Base-by-base conservation (phyloP, 805 yeast species). In the Cyberlindnera veronae region DNA sequence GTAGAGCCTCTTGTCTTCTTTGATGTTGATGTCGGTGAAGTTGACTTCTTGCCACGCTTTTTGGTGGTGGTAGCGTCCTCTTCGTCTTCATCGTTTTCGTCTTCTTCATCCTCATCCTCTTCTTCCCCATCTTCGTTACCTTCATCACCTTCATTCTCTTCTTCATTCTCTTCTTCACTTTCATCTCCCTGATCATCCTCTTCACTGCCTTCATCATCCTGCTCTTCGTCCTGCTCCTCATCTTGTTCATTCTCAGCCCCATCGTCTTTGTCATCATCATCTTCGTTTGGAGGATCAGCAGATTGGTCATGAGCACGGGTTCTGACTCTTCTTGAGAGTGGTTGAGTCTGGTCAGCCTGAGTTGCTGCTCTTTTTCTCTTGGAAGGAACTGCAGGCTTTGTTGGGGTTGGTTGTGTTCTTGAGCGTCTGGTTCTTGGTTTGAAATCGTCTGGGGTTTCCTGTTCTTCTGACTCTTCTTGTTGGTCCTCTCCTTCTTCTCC, bases 41-140 rank as follows among this genome's bases (percentile, higher is more conserved):
- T 12, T 29, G 22, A 26, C 39, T 39, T 35, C 42, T 26, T 32
- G 38, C 14, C 27, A 43, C 36, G 39, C 46, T 15, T 38, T 36
- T 34, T 40, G 46, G 16, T 36, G 43, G 36, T 31, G 39, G n/a
- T 41, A 32, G 38, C 41, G 5, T 36, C 39, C 26, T 44, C 46
- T 14, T 45, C 47, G 17, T 36, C 33, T 18, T 45, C 40, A 17
- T 32, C 32, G n/a, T 31, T 50, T 13, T 32, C 36, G 8, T 15
- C 35, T 17, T 32, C 29, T 13, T 18, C 38, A 3, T 29, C 39
- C 8, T 28, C 39, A 17, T 43, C 36, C 6, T 47, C 48, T 20
- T 39, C 50, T 21, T 39, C 49, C 26, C 48, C 51, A 41, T 20
- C 47, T 38, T 29, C 41, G 36, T 37, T 41, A 21, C 35, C 40